Base-by-base conservation (phyloP, 768 basidiomycete species). In the Leccinum subgranulosum region DNA sequence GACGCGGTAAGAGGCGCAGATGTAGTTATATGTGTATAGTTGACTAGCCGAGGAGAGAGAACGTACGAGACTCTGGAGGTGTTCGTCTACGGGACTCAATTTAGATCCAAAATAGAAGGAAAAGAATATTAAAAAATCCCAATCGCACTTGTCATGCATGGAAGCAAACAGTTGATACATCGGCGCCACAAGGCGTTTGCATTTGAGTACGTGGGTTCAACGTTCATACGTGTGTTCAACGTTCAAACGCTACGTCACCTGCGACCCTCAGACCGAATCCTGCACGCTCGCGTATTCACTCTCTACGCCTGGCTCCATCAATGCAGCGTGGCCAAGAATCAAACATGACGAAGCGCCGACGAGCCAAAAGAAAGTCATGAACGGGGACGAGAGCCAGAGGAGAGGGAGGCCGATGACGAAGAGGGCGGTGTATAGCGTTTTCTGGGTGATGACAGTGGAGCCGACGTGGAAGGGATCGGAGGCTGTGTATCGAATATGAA, bases 271-370 rank as follows among this genome's bases (percentile, higher is more conserved):
- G 14, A 88, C 88, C 33, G 70, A 68, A 49, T 88, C 89, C 72
- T 89, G 82, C n/a, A 93, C 88, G 45, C 76, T 68, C 3, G 88
- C 85, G 64, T 97, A 97, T 71, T 96, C 94, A 75, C 89, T 91
- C 76, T 98, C 96, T 54, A 97, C 83, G 27, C 96, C 96, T 2
- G 95, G 96, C 73, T 98, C 96, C 60, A 98, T 85, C 60, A 98
- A 60, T 55, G 82, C 82, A 2, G 96, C 96, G 68, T 98, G 96
- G 10, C 79, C 85, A 60, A 96, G 77, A 66, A 98, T 91, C 60
- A 96, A 76, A 59, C 95, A 79, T 19, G 84, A 81, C 1, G 92
- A 94, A 1, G 90, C 88, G 19, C 94, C 94, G 58, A 96, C 86
- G 64, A 98, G 81, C 92, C 93, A 96, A 82, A 98, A 97, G 75